phyloP scores from a whole-genome alignment of 805 yeast species.

The Kodamaea neixiangensis region DNA sequence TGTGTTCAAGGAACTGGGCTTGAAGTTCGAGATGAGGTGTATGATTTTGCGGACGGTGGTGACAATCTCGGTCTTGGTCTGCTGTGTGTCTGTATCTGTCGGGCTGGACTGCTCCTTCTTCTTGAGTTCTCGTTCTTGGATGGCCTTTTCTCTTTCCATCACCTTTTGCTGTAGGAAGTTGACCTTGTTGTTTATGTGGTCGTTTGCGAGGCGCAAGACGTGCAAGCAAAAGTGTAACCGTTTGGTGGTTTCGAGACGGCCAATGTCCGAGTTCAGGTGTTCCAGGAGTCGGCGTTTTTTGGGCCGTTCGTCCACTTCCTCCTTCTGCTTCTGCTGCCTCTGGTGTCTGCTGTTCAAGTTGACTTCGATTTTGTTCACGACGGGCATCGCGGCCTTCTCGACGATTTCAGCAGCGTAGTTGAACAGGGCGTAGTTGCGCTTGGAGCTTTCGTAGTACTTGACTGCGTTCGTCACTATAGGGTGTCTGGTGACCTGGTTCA shows the following conservation, averaged over 20 bases:
- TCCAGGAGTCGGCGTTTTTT: slow-evolving; percentile 25
- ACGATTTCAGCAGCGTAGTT: slow-evolving; percentile 63
- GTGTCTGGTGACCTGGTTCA: slow-evolving; percentile 38
- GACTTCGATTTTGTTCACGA: slow-evolving; percentile 50
- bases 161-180: slow-evolving; percentile 56
- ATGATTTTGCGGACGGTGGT: slow-evolving; percentile 89
- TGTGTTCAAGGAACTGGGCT: slow-evolving; percentile 33
- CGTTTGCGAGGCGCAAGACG: slow-evolving; percentile 76
- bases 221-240: slow-evolving; percentile 78
- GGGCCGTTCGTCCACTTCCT: slow-evolving; percentile 6
- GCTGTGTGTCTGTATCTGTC: slow-evolving; percentile 21
- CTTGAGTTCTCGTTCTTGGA: slow-evolving; percentile 21
- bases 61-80: slow-evolving; percentile 78
- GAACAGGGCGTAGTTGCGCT: slow-evolving; percentile 49
- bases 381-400: slow-evolving; percentile 56
- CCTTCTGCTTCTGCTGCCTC: slow-evolving; percentile 13
- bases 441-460: slow-evolving; percentile 47
- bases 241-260: slow-evolving; percentile 67
- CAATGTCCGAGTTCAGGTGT: slow-evolving; percentile 18
- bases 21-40: slow-evolving; percentile 79
- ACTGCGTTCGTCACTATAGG: slow-evolving; percentile 51
- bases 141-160: slow-evolving; percentile 43
- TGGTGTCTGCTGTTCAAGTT: slow-evolving; percentile 45
- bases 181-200: slow-evolving; percentile 69
- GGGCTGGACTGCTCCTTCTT: slow-evolving; percentile 8